Evolutionary conservation across 768 basidiomycete genomes (phyloP), one percentile per base, ranked within the genome.

Genomic region (Kwoniella pini): DNA sequence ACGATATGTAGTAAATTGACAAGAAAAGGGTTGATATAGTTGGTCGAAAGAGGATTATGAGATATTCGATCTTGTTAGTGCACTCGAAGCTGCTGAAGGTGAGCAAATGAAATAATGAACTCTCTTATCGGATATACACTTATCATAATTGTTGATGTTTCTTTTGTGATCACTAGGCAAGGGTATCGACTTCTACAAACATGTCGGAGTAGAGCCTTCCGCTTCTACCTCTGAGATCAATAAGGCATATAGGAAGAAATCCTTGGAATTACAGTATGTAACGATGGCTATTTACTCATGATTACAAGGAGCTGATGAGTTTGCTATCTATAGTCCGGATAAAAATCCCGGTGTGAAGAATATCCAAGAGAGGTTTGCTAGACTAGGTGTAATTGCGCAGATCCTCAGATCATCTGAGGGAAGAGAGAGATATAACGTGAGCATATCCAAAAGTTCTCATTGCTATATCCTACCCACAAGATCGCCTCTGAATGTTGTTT

Each of bases 111-210:
- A n/a, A n/a, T n/a, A n/a, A n/a, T n/a, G n/a, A n/a, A n/a, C n/a
- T n/a, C n/a, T n/a, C n/a, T n/a, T n/a, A n/a, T n/a, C n/a, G n/a
- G n/a, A n/a, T n/a, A n/a, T n/a, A n/a, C n/a, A n/a, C n/a, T n/a
- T n/a, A n/a, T n/a, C n/a, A n/a, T n/a, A n/a, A n/a, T n/a, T n/a
- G n/a, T n/a, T n/a, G n/a, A n/a, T n/a, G n/a, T n/a, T n/a, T n/a
- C n/a, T n/a, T n/a, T n/a, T n/a, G 28, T 46, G 44, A 24, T 24
- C 26, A 2, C 19, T 69, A 87, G 87, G 88, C 62, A 93, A 89
- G 75, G 91, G 88, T 30, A 91, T 88, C n/a, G 90, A 87, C 0
- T 99, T 98, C 81, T 99, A 99, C 81, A 90, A 91, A 11, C 95
- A 89, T 87, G 81, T 99, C 43, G 88, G 89, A 59, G 84, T 96